Evolutionary conservation across 352 stramenopile species (phyloP), one percentile per base, ranked within the genome.

Genomic region (Lagenidium sp.): DNA sequence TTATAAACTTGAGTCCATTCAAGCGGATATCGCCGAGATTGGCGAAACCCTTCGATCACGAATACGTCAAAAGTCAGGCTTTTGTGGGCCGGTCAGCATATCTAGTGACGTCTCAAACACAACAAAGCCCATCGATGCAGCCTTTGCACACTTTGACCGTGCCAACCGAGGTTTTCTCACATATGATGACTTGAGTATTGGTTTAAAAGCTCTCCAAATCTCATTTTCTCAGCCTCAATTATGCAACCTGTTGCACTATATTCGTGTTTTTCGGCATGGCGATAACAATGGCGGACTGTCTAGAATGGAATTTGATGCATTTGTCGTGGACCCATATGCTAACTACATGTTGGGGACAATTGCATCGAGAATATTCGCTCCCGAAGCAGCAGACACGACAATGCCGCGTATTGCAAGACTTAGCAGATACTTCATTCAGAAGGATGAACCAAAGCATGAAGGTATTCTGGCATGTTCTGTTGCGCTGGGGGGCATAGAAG

Each of bases 281-380:
- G 53, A 38, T 6, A 41, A 36, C 15, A 64, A 48, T 13, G 44
- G 32, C 5, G 57, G 57, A 0, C 21, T 88, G 8, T 88, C 79
- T 15, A 64, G 79, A 30, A 81, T 77, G 43, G 79, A 91, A 42
- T 91, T 91, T 41, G 79, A 91, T 50, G 63, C 75, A 0, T 91
- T 88, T 46, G 69, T 81, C 21, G 29, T 91, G 20, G 75, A 85
- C 35, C 75, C 75, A 0, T 65, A 66, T n/a, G n/a, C n/a, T n/a
- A n/a, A n/a, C n/a, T n/a, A n/a, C n/a, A n/a, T n/a, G n/a, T n/a
- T n/a, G n/a, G n/a, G n/a, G n/a, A n/a, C n/a, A n/a, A n/a, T n/a
- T n/a, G n/a, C n/a, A n/a, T n/a, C n/a, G n/a, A n/a, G n/a, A n/a
- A n/a, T n/a, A n/a, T n/a, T n/a, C n/a, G n/a, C n/a, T n/a, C n/a